Conservation (phyloP, 345 rosid genomes). For the Ricinus communis region DNA sequence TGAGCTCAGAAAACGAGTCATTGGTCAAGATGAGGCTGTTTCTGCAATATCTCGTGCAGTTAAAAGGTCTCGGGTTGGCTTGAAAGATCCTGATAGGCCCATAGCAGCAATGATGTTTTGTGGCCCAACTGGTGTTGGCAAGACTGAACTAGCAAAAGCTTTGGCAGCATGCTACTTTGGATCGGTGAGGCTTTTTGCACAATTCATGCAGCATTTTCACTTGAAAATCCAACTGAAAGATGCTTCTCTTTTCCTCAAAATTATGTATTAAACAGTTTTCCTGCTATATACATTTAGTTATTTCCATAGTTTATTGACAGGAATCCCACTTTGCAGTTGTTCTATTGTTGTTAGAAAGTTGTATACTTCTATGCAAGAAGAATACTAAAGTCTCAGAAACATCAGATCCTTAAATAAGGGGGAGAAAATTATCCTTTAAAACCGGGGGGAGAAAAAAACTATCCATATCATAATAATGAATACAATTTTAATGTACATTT, state of each 20-base stretch:
- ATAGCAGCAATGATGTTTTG: slow-evolving; percentile 96
- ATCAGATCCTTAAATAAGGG: no score
- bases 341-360: not conserved
- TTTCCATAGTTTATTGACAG: no score
- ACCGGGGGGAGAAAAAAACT: not conserved
- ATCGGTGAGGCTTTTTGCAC: slow-evolving; percentile 56
- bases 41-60: slow-evolving; percentile 91
- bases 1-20: slow-evolving; percentile 68
- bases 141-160: slow-evolving; percentile 92
- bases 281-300: not conserved
- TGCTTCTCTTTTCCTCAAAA: not conserved
- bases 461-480: no score
- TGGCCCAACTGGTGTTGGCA: slow-evolving; percentile 99
- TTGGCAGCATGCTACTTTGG: slow-evolving; percentile 85
- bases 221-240: not conserved
- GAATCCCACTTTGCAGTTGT: not conserved
- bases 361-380: not conserved
- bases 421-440: not conserved
- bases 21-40: slow-evolving; percentile 98
- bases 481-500: not conserved
- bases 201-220: not conserved
- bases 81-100: slow-evolving; percentile 89
- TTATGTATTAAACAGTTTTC: not conserved
- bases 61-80: slow-evolving; percentile 87
- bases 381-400: no score